Base-by-base conservation (phyloP, 768 basidiomycete species). In the Strobilomyces confusus region DNA sequence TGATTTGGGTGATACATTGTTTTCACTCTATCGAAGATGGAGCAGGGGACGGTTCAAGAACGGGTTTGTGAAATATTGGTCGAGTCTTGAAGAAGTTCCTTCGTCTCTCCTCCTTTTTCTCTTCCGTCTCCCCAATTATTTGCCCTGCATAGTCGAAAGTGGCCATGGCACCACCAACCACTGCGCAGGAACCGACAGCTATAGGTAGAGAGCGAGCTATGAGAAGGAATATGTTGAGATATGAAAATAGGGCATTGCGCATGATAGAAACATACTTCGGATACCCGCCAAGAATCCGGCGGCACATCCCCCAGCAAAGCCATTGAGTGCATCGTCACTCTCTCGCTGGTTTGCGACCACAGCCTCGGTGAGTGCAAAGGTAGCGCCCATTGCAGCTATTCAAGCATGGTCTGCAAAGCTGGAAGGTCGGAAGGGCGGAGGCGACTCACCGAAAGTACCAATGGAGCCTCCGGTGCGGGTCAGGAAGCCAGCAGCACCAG, bases 251-350 rank as follows among this genome's bases (percentile, higher is more conserved):
- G 14, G 30, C 49, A 41, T 42, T 41, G 17, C 46, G 50, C 47
- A 30, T 22, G 4, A 40, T 22, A n/a, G 12, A 36, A 44, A 52
- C 80, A 37, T 63, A 92, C 91, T 80, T 76, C 90, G 80, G 52
- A 95, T 71, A 49, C 94, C 94, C 29, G 91, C 91, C 57, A 95
- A 73, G 73, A 95, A 92, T 43, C 94, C 94, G 48, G 93, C 93
- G 44, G 93, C 93, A 73, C 93, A 95, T 51, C 88, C 94, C 50
- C 89, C 94, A 48, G 83, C 82, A 43, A 86, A 87, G 45, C 89
- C 87, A 63, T 93, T 97, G 56, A 89, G 63, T 38, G 86, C 77
- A 67, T 98, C 95, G 57, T 92, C 78, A 58, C 75, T 83, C 70
- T 83, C 78, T 51, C 93, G 81, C 55, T 83, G 73, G 71, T 98